A percentile compares a stretch with the other conserved stretches of the same genome.
Evolutionary conservation across 805 yeast genomes (phyloP).

Genomic region (Lipomyces mesembrius): DNA sequence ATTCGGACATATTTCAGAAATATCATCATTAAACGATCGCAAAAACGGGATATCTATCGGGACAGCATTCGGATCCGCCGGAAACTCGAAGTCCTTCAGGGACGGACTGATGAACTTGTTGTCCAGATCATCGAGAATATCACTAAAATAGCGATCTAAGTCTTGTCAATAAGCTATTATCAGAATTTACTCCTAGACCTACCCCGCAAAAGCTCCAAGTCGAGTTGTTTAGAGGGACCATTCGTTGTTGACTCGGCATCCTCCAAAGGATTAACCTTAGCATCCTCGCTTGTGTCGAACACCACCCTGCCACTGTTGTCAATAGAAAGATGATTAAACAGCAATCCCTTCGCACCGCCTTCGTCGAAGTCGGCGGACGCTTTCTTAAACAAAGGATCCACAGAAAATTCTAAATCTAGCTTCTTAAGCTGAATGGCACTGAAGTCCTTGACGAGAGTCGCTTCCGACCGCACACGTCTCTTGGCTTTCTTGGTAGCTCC

Average conservation of each 20-base stretch:
- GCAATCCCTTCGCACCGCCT: conserved; percentile 50
- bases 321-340: conserved; percentile 57
- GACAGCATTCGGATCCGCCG: conserved; percentile 24
- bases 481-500: conserved; percentile 31
- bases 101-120: conserved; percentile 66
- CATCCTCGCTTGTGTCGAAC: conserved; percentile 62
- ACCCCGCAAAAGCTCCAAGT: conserved; percentile 38
- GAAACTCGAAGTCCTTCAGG: conserved; percentile 51
- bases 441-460: conserved; percentile 43
- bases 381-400: conserved; percentile 51
- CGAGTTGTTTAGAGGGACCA: conserved; percentile 31
- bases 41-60: conserved; percentile 33
- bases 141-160: conserved; percentile 25
- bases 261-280: conserved; percentile 42
- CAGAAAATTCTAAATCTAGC: conserved; percentile 47
- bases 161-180: conserved; percentile 1
- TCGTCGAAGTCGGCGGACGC: conserved; percentile 54
- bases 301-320: conserved; percentile 64
- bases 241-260: conserved; percentile 27
- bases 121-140: conserved; percentile 36
- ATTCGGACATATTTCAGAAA: conserved; percentile 39
- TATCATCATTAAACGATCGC: conserved; percentile 41
- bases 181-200: not conserved
- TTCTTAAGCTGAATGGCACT: conserved; percentile 44
- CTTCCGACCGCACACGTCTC: conserved; percentile 39